phyloP scores from a whole-genome alignment of 805 yeast species.

The Candida alai region DNA sequence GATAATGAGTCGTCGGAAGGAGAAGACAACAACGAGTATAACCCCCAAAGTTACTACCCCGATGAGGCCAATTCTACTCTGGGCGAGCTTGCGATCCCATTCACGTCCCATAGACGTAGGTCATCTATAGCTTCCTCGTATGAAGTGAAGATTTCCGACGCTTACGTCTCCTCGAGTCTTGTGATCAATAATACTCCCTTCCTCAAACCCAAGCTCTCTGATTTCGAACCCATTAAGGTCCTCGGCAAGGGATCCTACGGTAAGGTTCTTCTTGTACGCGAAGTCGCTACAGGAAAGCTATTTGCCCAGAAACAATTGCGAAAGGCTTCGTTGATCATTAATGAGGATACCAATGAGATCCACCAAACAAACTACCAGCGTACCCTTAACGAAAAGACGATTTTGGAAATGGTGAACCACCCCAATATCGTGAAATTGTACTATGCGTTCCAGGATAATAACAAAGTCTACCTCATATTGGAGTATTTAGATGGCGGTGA shows the following conservation, averaged over 20 bases:
- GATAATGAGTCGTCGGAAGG: slow-evolving; percentile 1
- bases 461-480: slow-evolving; percentile 40
- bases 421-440: slow-evolving; percentile 42
- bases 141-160: slow-evolving; percentile 30
- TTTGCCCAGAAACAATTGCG: slow-evolving; percentile 44
- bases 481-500: slow-evolving; percentile 46
- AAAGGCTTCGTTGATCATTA: slow-evolving; percentile 33
- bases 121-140: slow-evolving; percentile 30
- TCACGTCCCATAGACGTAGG: slow-evolving; percentile 19
- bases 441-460: slow-evolving; percentile 43
- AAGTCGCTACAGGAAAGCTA: slow-evolving; percentile 32
- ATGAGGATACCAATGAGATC: slow-evolving; percentile 28
- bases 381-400: slow-evolving; percentile 39
- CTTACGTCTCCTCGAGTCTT: slow-evolving; percentile 28
- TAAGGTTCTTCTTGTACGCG: slow-evolving; percentile 39
- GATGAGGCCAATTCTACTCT: slow-evolving; percentile 1
- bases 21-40: slow-evolving; percentile 4
- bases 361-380: slow-evolving; percentile 32
- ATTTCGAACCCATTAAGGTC: slow-evolving; percentile 41
- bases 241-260: slow-evolving; percentile 44
- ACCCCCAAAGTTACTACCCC: slow-evolving; percentile 8
- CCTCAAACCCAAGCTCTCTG: slow-evolving; percentile 26
- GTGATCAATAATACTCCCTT: slow-evolving; percentile 11
- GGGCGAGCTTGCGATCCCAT: slow-evolving; percentile 13
- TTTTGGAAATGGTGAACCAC: slow-evolving; percentile 39